Evolutionary conservation across 208 protist genomes (phyloP), one percentile per base, ranked within the genome.

Genomic region (Acanthamoeba triangularis): DNA sequence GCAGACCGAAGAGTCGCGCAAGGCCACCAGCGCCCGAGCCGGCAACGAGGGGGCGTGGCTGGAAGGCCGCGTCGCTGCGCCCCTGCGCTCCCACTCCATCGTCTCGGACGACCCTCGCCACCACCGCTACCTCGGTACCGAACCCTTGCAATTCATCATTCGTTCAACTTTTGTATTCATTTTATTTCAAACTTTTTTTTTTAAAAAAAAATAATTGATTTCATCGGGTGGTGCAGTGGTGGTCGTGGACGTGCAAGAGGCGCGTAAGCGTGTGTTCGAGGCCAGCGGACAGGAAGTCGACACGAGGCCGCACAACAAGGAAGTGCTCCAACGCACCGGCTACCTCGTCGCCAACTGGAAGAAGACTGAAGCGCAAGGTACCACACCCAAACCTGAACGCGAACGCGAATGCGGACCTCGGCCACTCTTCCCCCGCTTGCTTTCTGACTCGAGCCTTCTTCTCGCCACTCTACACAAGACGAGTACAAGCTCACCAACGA

Each of bases 401-500:
- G 5, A 5, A 44, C 41, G 3, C 41, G 41, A n/a, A n/a, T n/a
- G n/a, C n/a, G 1, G 13, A 1, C 67, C 67, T 1, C 76, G 0
- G 18, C 35, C 33, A n/a, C 23, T 18, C 33, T 85, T 47, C 0
- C 0, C 18, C 41, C 20, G 11, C 3, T n/a, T n/a, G n/a, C n/a
- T n/a, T n/a, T n/a, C n/a, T n/a, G n/a, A n/a, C n/a, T 25, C 47
- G 16, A 10, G 11, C 16, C 67, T 41, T 28, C 33, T 30, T n/a
- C n/a, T n/a, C n/a, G 63, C 10, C 28, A 23, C 20, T 10, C 28
- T 30, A 6, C n/a, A 25, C 63, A 30, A 69, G 74, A 84, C 25
- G 74, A 84, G 74, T 84, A 84, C 74, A 84, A 84, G 41, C 35
- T 84, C 74, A 84, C 13, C 74, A 84, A 84, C 74, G 74, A 54